These are phyloP conservation scores for Quillaja saponaria DNA, from an alignment of 306 rosid genomes.

Conservation along the genomic window DNA sequence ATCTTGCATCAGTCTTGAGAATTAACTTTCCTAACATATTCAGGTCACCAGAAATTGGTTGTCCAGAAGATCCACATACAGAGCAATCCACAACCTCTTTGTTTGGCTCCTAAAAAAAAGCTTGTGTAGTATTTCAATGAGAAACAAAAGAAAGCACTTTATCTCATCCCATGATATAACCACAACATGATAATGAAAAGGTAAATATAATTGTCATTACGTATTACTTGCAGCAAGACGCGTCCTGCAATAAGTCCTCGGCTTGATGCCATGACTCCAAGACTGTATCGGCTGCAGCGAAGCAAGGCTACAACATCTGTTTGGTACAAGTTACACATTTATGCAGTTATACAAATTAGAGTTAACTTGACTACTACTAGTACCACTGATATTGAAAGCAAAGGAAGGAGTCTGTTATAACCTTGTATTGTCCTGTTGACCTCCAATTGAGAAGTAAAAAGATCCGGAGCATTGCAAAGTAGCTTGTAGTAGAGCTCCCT, in stretches of 20 bases:
- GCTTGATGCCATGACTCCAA: slow-evolving; percentile 95
- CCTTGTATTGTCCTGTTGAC: slow-evolving; percentile 90
- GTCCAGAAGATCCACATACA: slow-evolving; percentile 76
- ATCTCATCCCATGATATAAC: neutral
- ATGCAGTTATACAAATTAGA: neutral
- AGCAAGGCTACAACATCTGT: slow-evolving; percentile 88
- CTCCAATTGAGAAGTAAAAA: slow-evolving; percentile 72
- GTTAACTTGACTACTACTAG: neutral
- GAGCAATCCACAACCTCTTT: slow-evolving; percentile 74
- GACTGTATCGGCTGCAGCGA: slow-evolving; percentile 85
- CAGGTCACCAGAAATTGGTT: slow-evolving; percentile 74
- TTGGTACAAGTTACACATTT: slow-evolving; percentile 1
- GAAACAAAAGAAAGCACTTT: slow-evolving; percentile 7
- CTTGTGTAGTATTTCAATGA: slow-evolving; percentile 20
- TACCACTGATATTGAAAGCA: neutral
- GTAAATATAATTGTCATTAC: neutral
- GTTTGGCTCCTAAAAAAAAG: slow-evolving; percentile 61
- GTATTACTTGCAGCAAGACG: slow-evolving; percentile 59
- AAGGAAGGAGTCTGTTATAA: slow-evolving; percentile 21
- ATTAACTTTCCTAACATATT: slow-evolving; percentile 50
- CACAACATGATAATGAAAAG: neutral
- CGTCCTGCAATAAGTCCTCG: slow-evolving; percentile 87
- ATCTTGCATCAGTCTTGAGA: slow-evolving; percentile 75
- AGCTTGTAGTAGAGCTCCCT: slow-evolving; percentile 90
- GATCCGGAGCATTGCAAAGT: slow-evolving; percentile 67